phyloP scores from a whole-genome alignment of 495 filamentous ascomycete species.

The Aspergillus baeticus region DNA sequence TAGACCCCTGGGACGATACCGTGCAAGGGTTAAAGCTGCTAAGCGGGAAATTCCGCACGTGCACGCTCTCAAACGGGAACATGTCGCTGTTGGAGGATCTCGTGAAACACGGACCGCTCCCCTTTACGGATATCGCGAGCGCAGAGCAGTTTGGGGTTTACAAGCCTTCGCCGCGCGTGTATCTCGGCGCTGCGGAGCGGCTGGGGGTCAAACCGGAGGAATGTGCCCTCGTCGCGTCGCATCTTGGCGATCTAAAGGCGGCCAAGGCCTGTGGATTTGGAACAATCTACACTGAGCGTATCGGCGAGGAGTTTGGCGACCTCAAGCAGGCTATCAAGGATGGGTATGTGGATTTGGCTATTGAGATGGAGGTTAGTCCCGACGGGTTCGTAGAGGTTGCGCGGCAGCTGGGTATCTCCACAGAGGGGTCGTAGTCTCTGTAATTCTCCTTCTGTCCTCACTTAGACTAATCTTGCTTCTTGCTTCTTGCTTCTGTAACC shows the following conservation, averaged over 20 bases:
- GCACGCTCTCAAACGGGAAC: constrained; percentile 77
- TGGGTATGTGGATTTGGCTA: constrained; percentile 52
- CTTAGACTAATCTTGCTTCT: too few species aligned
- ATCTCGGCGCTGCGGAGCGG: constrained; percentile 60
- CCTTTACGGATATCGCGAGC: constrained; percentile 60
- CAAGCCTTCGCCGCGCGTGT: constrained; percentile 69
- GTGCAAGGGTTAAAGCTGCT: constrained; percentile 54
- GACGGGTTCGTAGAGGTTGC: constrained; percentile 36
- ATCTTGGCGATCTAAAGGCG: constrained; percentile 65
- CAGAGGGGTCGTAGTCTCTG: neutral
- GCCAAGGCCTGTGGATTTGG: constrained; percentile 62
- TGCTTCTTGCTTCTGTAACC: neutral
- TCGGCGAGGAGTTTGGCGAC: constrained; percentile 61
- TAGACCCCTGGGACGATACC: constrained; percentile 69
- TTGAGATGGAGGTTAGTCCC: constrained; percentile 16
- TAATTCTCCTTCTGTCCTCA: too few species aligned
- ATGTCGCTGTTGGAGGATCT: constrained; percentile 64
- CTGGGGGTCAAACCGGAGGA: constrained; percentile 57
- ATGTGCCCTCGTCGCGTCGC: constrained; percentile 78
- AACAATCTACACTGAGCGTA: constrained; percentile 75
- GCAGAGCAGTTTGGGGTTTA: constrained; percentile 74
- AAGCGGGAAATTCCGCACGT: constrained; percentile 53
- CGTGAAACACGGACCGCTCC: constrained; percentile 50
- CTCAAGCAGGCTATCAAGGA: constrained; percentile 50
- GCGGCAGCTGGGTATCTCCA: constrained; percentile 26